A percentile compares a stretch with the other conserved stretches of the same genome.
Evolutionary conservation across 257 asterid species (phyloP).

Genomic region (Solanum medicagineum): DNA sequence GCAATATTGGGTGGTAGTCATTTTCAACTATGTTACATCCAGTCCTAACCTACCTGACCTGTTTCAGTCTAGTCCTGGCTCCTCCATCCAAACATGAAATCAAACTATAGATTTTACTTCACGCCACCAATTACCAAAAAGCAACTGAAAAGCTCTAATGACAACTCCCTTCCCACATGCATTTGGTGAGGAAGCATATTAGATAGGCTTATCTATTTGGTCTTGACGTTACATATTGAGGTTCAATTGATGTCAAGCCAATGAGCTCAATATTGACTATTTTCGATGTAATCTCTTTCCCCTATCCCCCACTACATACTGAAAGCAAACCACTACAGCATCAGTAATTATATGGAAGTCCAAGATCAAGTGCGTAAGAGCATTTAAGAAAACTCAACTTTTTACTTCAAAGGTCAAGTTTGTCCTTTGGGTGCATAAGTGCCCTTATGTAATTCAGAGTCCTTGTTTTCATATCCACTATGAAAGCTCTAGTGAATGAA

Average conservation of each 20-base stretch:
- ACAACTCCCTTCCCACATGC: background rate
- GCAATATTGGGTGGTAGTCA: background rate
- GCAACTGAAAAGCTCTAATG: background rate
- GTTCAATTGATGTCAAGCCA: background rate
- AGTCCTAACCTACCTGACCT: background rate
- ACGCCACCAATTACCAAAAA: background rate
- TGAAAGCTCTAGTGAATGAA: constrained; percentile 23
- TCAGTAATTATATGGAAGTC: background rate
- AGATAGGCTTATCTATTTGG: background rate
- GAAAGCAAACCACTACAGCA: background rate
- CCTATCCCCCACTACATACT: background rate
- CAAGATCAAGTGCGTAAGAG: background rate
- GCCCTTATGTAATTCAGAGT: constrained; percentile 19
- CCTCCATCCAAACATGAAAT: background rate
- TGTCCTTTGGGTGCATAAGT: constrained; percentile 14
- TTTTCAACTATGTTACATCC: background rate
- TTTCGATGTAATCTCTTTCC: background rate
- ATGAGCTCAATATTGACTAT: background rate
- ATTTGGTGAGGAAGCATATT: background rate
- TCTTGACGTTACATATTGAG: background rate
- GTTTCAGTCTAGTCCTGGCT: background rate
- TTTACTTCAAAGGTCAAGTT: background rate
- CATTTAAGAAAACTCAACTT: background rate
- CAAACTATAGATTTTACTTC: background rate
- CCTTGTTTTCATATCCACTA: constrained; percentile 63